phyloP scores from a whole-genome alignment of 2,329 filamentous ascomycete species.

The Pestalotiopsis sp. region DNA sequence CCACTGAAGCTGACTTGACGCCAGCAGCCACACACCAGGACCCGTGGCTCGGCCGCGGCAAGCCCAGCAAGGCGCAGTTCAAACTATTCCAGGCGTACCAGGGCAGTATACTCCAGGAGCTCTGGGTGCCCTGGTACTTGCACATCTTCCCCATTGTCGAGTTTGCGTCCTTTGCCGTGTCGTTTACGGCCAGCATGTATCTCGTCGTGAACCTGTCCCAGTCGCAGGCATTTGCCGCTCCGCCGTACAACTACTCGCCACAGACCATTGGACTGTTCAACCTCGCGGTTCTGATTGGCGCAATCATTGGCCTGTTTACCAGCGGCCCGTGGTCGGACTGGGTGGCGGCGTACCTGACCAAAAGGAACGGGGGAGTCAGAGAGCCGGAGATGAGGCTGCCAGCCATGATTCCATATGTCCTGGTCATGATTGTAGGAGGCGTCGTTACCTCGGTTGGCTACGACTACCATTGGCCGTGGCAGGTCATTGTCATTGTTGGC shows the following conservation, averaged over 20 bases:
- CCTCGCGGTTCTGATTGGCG: constrained; percentile 45
- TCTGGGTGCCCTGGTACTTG: constrained; percentile 65
- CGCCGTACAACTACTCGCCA: constrained; percentile 18
- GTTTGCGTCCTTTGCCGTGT: constrained; percentile 13
- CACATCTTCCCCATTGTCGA: constrained; percentile 58
- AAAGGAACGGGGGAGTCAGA: constrained; percentile 45
- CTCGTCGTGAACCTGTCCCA: constrained; percentile 12
- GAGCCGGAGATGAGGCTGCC: constrained; percentile 51
- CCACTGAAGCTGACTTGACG: constrained; percentile 16
- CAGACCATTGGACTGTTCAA: constrained; percentile 49
- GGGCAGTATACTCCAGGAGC: constrained; percentile 51
- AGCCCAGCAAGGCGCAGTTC: constrained; percentile 59
- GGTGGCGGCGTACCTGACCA: constrained; percentile 40
- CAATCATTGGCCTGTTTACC: constrained; percentile 41
- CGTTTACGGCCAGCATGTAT: constrained; percentile 8
- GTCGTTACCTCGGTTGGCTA: constrained; percentile 50
- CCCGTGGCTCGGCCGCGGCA: constrained; percentile 57
- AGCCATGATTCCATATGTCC: constrained; percentile 46
- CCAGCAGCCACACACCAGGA: constrained; percentile 47
- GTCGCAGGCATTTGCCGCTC: constrained; percentile 42
- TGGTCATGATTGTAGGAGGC: constrained; percentile 47
- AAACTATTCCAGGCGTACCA: constrained; percentile 49
- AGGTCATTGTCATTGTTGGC: constrained; percentile 49
- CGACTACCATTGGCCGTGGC: constrained; percentile 50
- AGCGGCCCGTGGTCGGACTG: constrained; percentile 48